phyloP scores from a whole-genome alignment of 164 flowering plant species.

The Kingdonia uniflora region DNA sequence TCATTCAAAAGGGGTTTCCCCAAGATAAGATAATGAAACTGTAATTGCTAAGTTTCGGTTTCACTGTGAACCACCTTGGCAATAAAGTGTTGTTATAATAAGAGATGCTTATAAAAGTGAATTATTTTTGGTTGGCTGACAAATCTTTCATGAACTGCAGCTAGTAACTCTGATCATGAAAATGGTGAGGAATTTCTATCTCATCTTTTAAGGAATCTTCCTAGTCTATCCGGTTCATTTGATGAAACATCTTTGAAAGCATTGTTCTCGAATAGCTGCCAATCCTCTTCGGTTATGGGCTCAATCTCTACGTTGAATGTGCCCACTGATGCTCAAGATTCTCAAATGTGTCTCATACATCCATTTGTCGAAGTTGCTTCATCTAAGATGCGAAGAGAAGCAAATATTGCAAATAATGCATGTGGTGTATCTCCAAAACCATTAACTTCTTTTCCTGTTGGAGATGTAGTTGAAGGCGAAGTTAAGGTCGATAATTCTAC shows the following conservation, averaged over 20 bases:
- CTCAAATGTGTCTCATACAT: conserved; percentile 1
- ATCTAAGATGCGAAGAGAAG: conserved; percentile 4
- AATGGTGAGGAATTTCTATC: conserved; percentile 56
- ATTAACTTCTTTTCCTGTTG: conserved; percentile 10
- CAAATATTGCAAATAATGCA: conserved; percentile 13
- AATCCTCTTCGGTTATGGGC: conserved; percentile 20
- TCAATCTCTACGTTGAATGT: conserved; percentile 9
- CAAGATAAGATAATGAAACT: too few species aligned
- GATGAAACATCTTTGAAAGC: conserved; percentile 33
- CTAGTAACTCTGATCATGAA: conserved; percentile 33
- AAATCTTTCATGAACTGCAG: conserved; percentile 35
- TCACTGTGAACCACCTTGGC: too few species aligned
- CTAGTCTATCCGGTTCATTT: conserved; percentile 20
- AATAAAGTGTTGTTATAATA: too few species aligned
- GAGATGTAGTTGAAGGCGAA: conserved; percentile 18
- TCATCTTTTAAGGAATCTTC: conserved; percentile 53
- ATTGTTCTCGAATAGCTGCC: conserved; percentile 26
- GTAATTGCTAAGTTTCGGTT: too few species aligned
- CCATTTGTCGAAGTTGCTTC: too few species aligned
- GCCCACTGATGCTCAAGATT: conserved; percentile 5
- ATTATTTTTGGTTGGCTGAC: too few species aligned
- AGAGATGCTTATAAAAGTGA: too few species aligned
- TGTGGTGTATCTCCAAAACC: conserved; percentile 16
- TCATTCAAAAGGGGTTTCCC: too few species aligned
- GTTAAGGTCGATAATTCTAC: too few species aligned